phyloP scores from a whole-genome alignment of 2,329 filamentous ascomycete species.

The Apiospora pterosperma region DNA sequence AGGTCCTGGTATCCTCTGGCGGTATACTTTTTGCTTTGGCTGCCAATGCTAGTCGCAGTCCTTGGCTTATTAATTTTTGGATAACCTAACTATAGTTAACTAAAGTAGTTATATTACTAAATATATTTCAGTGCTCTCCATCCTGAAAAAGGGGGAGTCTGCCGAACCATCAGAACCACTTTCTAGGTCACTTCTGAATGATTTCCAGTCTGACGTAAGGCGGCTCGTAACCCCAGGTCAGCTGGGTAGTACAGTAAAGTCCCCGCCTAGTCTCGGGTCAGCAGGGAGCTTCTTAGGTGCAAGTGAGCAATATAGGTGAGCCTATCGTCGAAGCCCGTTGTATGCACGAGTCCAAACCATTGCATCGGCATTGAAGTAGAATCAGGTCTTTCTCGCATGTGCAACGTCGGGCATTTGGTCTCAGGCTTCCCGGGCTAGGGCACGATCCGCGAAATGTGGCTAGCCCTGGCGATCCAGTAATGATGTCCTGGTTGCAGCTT shows the following conservation, averaged over 20 bases:
- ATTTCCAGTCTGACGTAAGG: background rate
- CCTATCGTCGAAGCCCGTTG: background rate
- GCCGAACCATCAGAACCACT: too few relatives aligned
- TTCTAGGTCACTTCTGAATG: too few relatives aligned
- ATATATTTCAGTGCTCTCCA: too few relatives aligned
- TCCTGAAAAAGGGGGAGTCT: too few relatives aligned
- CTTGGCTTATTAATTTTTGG: background rate
- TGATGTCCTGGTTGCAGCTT: background rate
- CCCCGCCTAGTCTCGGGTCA: background rate
- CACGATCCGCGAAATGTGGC: background rate
- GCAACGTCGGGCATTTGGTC: background rate
- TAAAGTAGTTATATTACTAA: too few relatives aligned
- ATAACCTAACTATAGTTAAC: too few relatives aligned
- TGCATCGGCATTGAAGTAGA: background rate
- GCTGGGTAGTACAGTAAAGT: background rate
- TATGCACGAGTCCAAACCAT: background rate
- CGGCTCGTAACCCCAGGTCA: background rate
- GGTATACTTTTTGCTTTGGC: too few relatives aligned
- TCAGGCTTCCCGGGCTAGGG: too few relatives aligned
- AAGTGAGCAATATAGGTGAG: background rate
- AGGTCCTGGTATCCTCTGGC: too few relatives aligned
- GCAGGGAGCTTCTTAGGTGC: background rate
- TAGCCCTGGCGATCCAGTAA: background rate
- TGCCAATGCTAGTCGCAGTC: background rate
- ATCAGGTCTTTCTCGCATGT: background rate